Evolutionary conservation across 208 protist genomes (phyloP), one percentile per base, ranked within the genome.

Genomic region (Wallacemonas sp.): DNA sequence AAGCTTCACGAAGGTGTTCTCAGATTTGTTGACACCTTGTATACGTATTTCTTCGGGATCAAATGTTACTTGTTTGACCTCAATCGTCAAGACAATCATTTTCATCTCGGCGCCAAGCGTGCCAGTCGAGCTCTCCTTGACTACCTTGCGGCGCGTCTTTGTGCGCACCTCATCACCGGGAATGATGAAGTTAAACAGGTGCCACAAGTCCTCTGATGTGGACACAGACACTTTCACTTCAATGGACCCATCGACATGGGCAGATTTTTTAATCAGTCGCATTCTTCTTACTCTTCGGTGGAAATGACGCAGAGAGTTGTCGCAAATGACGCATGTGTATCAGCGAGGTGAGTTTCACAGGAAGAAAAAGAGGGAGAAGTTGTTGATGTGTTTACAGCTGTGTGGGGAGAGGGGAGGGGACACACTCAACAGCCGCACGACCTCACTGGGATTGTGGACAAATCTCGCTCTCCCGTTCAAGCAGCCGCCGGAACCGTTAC

Each of bases 171-270:
- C 39, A 66, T 97, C 92, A 8, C 94, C 97, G 0, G 79, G 74
- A 15, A 90, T 41, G 19, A 99, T 87, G 19, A 99, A 75, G 72
- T 99, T 98, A 81, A 98, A 99, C 4, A 96, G 67, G 69, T 99
- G 96, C 97, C 98, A 99, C 66, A 99, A 71, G 66, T 99, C 98
- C 53, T 99, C 97, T 1, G 76, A 65, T 32, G 78, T 85, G 54
- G 44, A 63, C 2, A 98, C 89, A 1, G 92, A 95, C 0, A 98
- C 68, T 55, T 90, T 79, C 44, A 98, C 75, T 58, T 93, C 85
- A 6, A 97, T 80, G 10, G 64, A 73, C n/a, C 97, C 97, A 57
- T 92, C 84, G 2, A 75, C 44, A 37, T 82, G 64, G 5, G 72
- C 50, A 0, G 63, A 45, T 27, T 81, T 82, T 36, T 80, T 71